Evolutionary conservation across 2,329 filamentous ascomycete genomes (phyloP), one percentile per base, ranked within the genome.

Genomic region (Aspergillus tamarii): DNA sequence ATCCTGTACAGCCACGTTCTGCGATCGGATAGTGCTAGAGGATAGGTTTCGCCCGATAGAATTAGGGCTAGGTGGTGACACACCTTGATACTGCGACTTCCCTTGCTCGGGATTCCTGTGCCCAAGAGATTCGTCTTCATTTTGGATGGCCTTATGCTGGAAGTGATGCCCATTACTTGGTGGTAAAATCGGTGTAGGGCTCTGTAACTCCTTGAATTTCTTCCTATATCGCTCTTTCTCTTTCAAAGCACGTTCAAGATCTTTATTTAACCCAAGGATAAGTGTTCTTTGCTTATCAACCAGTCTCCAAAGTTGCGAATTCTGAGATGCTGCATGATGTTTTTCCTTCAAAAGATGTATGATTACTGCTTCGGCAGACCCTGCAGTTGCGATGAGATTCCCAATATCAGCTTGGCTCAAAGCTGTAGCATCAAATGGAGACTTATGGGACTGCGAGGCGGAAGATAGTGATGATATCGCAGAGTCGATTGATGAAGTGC

Each of bases 261-360:
- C 95, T 77, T 95, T 96, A 74, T 98, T 97, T 66, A 99, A 84
- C 9, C 94, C 94, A 23, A 97, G 80, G 60, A 99, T 93, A 89
- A 99, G 94, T 19, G 93, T 89, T 66, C 94, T 87, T 78, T 99
- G 95, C 81, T 99, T 98, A 77, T 98, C 94, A 57, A 99, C 93
- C 54, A 99, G 82, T 57, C 93, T 90, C 95, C 95, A 99, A 72
- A 99, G 81, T 76, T 99, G 94, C 21, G 89, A 84, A 75, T 98
- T 98, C 74, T 98, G 95, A 69, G 92, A 90, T 6, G 92, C 88
- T 60, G 93, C 91, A 56, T 92, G 91, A 67, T 94, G 89, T 77
- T 97, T 98, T 75, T 99, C 95, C 75, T 92, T 96, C 67, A 97
- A 81, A 57, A 99, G 82, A 72, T 95, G 92, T 70, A 93, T 87